Evolutionary conservation across 331 rosid genomes (phyloP).

Genomic region (Malus hybrid): DNA sequence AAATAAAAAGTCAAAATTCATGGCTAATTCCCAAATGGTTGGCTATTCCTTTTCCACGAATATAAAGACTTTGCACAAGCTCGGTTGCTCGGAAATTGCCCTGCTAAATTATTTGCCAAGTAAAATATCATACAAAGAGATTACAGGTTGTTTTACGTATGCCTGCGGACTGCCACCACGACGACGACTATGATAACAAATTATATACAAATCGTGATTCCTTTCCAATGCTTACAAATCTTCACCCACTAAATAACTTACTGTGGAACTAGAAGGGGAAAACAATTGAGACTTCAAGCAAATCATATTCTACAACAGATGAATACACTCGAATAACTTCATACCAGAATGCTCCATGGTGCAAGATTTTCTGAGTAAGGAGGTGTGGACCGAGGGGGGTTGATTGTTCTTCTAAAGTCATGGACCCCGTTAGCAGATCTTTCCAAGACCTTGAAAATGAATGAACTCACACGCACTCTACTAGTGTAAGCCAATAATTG

Average conservation of each 20-base stretch:
- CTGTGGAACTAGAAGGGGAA: background rate
- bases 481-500: background rate
- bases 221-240: slow-evolving; percentile 10
- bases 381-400: background rate
- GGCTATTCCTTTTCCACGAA: background rate
- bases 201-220: slow-evolving; percentile 28
- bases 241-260: slow-evolving; percentile 14
- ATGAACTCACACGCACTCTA: background rate
- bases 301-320: slow-evolving; percentile 1
- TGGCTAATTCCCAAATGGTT: background rate
- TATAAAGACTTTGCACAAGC: background rate
- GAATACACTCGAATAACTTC: slow-evolving; percentile 2
- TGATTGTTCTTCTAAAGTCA: slow-evolving; percentile 5
- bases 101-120: too few species aligned
- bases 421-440: background rate
- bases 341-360: background rate
- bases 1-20: too few species aligned
- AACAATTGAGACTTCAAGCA: background rate
- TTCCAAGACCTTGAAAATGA: background rate
- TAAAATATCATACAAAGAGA: too few species aligned
- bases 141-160: background rate
- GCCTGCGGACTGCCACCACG: slow-evolving; percentile 5
- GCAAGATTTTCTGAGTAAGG: background rate
- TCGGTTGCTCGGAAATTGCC: background rate
- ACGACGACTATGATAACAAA: background rate